These are phyloP conservation scores for Westerdykella aurantiaca DNA, from an alignment of 2,329 filamentous ascomycete species.

Conservation along the genomic window DNA sequence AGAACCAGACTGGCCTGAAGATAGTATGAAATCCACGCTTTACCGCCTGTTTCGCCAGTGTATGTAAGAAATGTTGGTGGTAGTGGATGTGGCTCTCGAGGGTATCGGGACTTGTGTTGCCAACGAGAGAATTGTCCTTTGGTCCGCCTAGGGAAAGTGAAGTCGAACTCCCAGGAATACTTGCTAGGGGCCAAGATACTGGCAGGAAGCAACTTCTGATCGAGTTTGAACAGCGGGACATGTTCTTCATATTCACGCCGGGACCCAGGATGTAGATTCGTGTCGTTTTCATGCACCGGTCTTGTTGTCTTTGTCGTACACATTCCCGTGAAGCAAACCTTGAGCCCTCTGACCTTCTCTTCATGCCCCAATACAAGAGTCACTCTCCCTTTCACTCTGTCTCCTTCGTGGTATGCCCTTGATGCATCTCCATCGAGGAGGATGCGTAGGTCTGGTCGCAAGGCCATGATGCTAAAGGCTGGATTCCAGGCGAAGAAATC, in stretches of 20 bases:
- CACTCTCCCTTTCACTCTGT: conserved; percentile 31
- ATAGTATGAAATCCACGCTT: conserved; percentile 28
- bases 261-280: conserved; percentile 6
- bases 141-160: conserved; percentile 29
- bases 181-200: conserved; percentile 20
- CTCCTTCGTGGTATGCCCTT: conserved; percentile 26
- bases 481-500: conserved; percentile 18
- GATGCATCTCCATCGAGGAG: conserved; percentile 28
- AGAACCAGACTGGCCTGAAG: conserved; percentile 22
- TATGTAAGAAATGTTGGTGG: conserved; percentile 29
- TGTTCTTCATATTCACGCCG: conserved; percentile 24
- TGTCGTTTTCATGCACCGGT: conserved; percentile 13
- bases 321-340: conserved; percentile 26
- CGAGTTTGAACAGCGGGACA: conserved; percentile 25
- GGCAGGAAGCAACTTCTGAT: conserved; percentile 18
- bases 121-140: conserved; percentile 23
- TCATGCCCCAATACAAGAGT: conserved; percentile 24
- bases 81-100: conserved; percentile 26
- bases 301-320: conserved; percentile 31
- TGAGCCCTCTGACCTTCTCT: conserved; percentile 23
- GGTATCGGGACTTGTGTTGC: conserved; percentile 23
- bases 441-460: conserved; percentile 21
- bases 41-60: conserved; percentile 21
- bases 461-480: conserved; percentile 18
- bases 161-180: conserved; percentile 32